Percentiles rank a stretch among this genome's conserved stretches.
These are phyloP conservation scores for Pistacia integerrima DNA, from an alignment of 345 rosid genomes.

Conservation along the genomic window DNA sequence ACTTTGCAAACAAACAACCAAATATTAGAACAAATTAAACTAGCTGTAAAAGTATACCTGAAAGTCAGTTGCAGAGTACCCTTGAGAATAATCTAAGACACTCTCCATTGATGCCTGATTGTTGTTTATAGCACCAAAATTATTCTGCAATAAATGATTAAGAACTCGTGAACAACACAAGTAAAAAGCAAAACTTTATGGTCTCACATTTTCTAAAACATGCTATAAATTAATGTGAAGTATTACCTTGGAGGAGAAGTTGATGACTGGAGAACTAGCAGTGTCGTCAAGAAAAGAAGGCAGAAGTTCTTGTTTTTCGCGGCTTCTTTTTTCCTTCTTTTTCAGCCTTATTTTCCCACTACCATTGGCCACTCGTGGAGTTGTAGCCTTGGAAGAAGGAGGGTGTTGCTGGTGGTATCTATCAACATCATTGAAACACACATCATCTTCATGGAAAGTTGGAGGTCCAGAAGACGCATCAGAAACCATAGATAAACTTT, in stretches of 20 bases:
- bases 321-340: constrained; percentile 40
- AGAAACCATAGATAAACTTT: constrained; percentile 79
- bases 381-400: constrained; percentile 20
- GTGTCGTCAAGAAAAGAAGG: constrained; percentile 79
- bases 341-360: constrained; percentile 35
- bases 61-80: constrained; percentile 64
- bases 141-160: constrained; percentile 35
- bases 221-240: neutral
- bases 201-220: neutral
- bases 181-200: neutral
- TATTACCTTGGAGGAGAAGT: constrained; percentile 53
- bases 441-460: constrained; percentile 51
- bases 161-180: constrained; percentile 2
- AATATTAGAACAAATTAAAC: neutral
- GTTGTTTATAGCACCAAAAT: constrained; percentile 26
- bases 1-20: neutral
- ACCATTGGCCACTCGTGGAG: constrained; percentile 4
- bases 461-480: constrained; percentile 99
- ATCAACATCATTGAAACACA: constrained; percentile 23
- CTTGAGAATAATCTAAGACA: constrained; percentile 61
- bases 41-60: constrained; percentile 42
- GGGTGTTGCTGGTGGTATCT: constrained; percentile 4
- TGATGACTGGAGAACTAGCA: constrained; percentile 79
- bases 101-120: constrained; percentile 56
- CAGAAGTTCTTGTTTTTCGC: constrained; percentile 32